Evolutionary conservation across 2,329 filamentous ascomycete genomes (phyloP).

Genomic region (Colletotrichum incanum): DNA sequence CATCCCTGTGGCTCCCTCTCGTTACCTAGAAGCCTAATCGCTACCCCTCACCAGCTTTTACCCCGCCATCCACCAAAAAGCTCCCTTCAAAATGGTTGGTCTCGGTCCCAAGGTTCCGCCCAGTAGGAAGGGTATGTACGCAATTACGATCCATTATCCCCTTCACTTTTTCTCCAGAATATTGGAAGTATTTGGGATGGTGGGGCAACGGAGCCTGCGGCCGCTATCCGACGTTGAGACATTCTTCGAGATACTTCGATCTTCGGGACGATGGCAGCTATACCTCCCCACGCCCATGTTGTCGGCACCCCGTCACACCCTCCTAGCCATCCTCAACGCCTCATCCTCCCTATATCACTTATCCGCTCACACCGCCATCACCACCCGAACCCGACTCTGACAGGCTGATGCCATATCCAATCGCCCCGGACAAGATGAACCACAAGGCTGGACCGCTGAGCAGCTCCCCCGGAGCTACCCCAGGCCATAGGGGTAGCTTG

Average conservation of each 20-base stretch:
- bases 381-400: background rate
- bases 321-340: slow-evolving; percentile 38
- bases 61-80: slow-evolving; percentile 49
- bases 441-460: slow-evolving; percentile 32
- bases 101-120: slow-evolving; percentile 66
- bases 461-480: slow-evolving; percentile 33
- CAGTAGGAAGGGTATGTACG: slow-evolving; percentile 77
- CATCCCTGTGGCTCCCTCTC: slow-evolving; percentile 4
- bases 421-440: slow-evolving; percentile 21
- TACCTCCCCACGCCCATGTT: slow-evolving; percentile 13
- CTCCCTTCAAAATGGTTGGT: slow-evolving; percentile 63
- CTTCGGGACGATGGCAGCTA: slow-evolving; percentile 23
- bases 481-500: slow-evolving; percentile 34
- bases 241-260: slow-evolving; percentile 25
- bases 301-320: slow-evolving; percentile 27
- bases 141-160: slow-evolving; percentile 37
- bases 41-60: slow-evolving; percentile 45
- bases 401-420: slow-evolving; percentile 8
- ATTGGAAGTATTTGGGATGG: background rate
- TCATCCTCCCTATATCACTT: slow-evolving; percentile 19
- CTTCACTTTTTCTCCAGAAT: slow-evolving; percentile 27
- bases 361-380: slow-evolving; percentile 30
- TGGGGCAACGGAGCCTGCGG: slow-evolving; percentile 19
- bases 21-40: slow-evolving; percentile 8
- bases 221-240: slow-evolving; percentile 10